Evolutionary conservation across 108 stramenopile species (phyloP).

Genomic region (Discostella stelligeroides): DNA sequence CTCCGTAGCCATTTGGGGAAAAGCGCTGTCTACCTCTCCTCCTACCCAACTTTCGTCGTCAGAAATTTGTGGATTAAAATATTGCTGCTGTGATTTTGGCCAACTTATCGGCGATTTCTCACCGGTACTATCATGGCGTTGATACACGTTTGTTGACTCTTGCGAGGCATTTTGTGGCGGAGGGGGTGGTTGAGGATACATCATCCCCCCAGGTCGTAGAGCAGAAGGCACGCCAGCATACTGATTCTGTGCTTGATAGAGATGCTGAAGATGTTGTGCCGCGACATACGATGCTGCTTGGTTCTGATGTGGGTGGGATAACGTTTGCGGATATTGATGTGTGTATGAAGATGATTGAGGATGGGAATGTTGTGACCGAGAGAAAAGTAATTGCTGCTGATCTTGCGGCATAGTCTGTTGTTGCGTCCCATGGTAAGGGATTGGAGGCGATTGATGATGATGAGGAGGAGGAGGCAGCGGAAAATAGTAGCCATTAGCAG

Average conservation of each 20-base stretch:
- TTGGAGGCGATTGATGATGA: slow-evolving; percentile 4
- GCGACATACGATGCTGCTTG: slow-evolving; percentile 10
- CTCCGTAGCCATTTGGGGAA: no score
- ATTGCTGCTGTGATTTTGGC: background rate
- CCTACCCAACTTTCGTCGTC: background rate
- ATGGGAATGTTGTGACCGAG: slow-evolving; percentile 8
- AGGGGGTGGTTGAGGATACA: slow-evolving; percentile 2
- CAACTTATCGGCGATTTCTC: slow-evolving; percentile 7
- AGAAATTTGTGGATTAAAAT: background rate
- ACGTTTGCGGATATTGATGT: slow-evolving; percentile 28
- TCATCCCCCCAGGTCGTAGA: background rate
- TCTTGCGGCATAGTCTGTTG: slow-evolving; percentile 13
- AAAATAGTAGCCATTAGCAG: slow-evolving; percentile 43
- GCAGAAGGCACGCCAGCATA: background rate
- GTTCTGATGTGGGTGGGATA: slow-evolving; percentile 17
- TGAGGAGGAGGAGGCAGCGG: slow-evolving; percentile 37
- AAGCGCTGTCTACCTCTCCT: background rate
- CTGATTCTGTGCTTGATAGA: slow-evolving; percentile 3
- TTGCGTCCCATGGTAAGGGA: background rate
- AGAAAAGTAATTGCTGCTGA: slow-evolving; percentile 23
- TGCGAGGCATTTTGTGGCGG: slow-evolving; percentile 6
- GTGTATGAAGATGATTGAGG: slow-evolving; percentile 12
- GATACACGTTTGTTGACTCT: slow-evolving; percentile 10
- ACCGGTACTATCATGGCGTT: slow-evolving; percentile 5
- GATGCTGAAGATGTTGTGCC: slow-evolving; percentile 1